These are phyloP conservation scores for Ceratocystis colombiana DNA, from an alignment of 2,329 filamentous ascomycete species.

Conservation along the genomic window DNA sequence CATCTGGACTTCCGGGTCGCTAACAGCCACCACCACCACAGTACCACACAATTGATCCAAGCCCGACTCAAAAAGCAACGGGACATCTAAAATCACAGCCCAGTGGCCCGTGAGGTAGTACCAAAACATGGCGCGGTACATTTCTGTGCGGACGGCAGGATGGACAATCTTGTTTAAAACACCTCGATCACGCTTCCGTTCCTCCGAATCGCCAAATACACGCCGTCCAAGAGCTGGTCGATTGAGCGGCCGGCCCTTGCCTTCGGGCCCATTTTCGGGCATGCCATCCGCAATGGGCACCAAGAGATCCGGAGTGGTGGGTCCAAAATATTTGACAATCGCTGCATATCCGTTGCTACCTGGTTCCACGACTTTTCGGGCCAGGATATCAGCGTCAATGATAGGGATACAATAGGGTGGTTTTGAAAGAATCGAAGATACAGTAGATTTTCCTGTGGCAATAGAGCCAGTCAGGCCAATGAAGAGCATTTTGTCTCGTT, in stretches of 20 bases:
- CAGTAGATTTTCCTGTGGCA: conserved; percentile 95
- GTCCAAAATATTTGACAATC: conserved; percentile 71
- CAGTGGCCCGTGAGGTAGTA: conserved; percentile 67
- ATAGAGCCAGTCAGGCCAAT: conserved; percentile 95
- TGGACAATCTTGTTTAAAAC: conserved; percentile 86
- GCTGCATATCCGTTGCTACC: conserved; percentile 73
- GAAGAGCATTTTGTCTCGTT: conserved; percentile 60
- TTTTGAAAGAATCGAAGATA: conserved; percentile 69
- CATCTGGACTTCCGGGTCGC: conserved; percentile 74
- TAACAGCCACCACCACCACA: conserved; percentile 77
- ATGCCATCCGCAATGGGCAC: conserved; percentile 46
- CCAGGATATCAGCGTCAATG: conserved; percentile 86
- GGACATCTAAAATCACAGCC: conserved; percentile 88
- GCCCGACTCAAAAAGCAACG: conserved; percentile 78
- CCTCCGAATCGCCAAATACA: conserved; percentile 72
- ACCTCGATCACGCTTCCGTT: conserved; percentile 58
- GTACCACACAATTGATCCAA: conserved; percentile 79
- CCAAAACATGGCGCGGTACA: conserved; percentile 63
- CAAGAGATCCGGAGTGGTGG: conserved; percentile 77
- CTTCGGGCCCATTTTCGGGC: conserved; percentile 45
- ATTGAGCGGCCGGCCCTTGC: conserved; percentile 67
- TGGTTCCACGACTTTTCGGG: conserved; percentile 87
- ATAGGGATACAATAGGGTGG: conserved; percentile 79
- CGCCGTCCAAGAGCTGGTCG: conserved; percentile 71
- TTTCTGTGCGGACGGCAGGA: conserved; percentile 73